A percentile compares a stretch with the other conserved stretches of the same genome.
These are phyloP conservation scores for Clathrus columnatus DNA, from an alignment of 768 basidiomycete genomes.

Conservation along the genomic window DNA sequence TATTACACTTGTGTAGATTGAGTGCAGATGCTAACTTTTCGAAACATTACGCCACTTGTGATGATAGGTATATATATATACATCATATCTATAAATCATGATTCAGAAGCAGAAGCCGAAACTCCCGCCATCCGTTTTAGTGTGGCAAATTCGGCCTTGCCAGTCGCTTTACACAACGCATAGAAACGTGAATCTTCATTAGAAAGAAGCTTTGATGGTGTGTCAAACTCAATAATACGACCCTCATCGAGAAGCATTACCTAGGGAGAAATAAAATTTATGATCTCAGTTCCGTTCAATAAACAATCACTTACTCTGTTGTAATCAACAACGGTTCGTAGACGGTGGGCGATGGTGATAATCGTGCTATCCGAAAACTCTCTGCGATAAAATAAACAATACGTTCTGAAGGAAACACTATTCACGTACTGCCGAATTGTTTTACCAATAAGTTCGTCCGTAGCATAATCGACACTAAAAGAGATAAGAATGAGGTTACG, in stretches of 20 bases:
- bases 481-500: slow-evolving; percentile 1
- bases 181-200: slow-evolving; percentile 56
- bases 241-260: slow-evolving; percentile 45
- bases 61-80: background rate
- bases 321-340: slow-evolving; percentile 77
- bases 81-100: background rate
- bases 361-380: slow-evolving; percentile 78
- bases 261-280: background rate
- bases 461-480: slow-evolving; percentile 69
- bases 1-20: too few relatives aligned
- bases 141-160: slow-evolving; percentile 58
- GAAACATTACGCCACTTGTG: too few relatives aligned
- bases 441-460: slow-evolving; percentile 78
- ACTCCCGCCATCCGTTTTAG: slow-evolving; percentile 57
- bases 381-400: slow-evolving; percentile 25
- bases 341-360: slow-evolving; percentile 73
- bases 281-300: background rate
- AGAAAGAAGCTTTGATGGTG: slow-evolving; percentile 44
- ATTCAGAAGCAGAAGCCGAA: background rate
- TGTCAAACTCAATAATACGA: slow-evolving; percentile 59
- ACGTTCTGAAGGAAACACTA: background rate
- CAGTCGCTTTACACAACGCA: slow-evolving; percentile 63
- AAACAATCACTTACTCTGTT: slow-evolving; percentile 49
- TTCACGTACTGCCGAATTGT: slow-evolving; percentile 67
- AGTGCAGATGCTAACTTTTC: too few relatives aligned